Evolutionary conservation across 2,329 filamentous ascomycete species (phyloP).

Genomic region (Colletotrichum horii): DNA sequence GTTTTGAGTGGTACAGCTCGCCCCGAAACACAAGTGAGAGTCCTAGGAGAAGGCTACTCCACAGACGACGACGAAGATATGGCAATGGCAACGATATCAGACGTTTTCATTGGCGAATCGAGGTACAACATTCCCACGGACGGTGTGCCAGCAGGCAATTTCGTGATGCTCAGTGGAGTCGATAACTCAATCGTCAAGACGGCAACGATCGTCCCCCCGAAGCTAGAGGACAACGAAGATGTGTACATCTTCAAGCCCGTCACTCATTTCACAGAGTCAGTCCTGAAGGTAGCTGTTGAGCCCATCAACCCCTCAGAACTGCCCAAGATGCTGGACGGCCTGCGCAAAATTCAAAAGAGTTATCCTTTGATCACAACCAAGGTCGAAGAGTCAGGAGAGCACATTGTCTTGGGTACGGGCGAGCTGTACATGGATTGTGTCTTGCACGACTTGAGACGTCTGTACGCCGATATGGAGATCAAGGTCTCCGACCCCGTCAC

Average conservation of each 20-base stretch:
- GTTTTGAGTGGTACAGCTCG: slow-evolving; percentile 91
- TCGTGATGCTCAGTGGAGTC: slow-evolving; percentile 88
- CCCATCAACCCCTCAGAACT: slow-evolving; percentile 97
- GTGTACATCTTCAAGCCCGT: slow-evolving; percentile 95
- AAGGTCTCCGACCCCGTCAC: slow-evolving; percentile 98
- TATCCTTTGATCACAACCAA: slow-evolving; percentile 96
- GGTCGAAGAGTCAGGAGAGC: slow-evolving; percentile 97
- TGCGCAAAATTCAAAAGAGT: slow-evolving; percentile 97
- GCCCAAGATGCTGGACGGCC: slow-evolving; percentile 97
- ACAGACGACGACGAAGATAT: slow-evolving; percentile 98
- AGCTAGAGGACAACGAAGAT: slow-evolving; percentile 85
- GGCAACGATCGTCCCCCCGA: slow-evolving; percentile 83
- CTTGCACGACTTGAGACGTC: slow-evolving; percentile 85
- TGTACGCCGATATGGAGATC: slow-evolving; percentile 99
- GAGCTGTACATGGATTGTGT: slow-evolving; percentile 99
- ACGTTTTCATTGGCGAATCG: slow-evolving; percentile 90
- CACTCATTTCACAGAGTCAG: slow-evolving; percentile 93
- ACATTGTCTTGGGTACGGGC: slow-evolving; percentile 92
- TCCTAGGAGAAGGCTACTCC: slow-evolving; percentile 94
- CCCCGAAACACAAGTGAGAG: slow-evolving; percentile 82
- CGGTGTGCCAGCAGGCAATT: slow-evolving; percentile 91
- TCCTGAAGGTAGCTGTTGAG: slow-evolving; percentile 97
- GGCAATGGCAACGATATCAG: slow-evolving; percentile 81
- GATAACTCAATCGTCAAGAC: slow-evolving; percentile 99
- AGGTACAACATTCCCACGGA: slow-evolving; percentile 92